Evolutionary conservation across 2,329 filamentous ascomycete genomes (phyloP).

Genomic region (Aureobasidium subglaciale): DNA sequence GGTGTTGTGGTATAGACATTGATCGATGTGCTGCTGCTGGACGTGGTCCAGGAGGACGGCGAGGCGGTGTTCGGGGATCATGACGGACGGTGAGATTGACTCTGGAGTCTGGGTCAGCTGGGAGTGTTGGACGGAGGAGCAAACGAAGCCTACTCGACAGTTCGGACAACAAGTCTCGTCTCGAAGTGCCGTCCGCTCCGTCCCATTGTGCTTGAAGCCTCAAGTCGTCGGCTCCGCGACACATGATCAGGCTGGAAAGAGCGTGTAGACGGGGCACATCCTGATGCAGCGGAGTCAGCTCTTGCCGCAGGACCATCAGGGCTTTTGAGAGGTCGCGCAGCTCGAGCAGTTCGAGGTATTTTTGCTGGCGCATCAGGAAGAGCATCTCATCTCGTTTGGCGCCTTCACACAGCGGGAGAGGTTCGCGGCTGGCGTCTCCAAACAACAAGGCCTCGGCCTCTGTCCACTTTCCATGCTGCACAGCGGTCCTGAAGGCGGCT

Average conservation of each 20-base stretch:
- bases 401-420: constrained; percentile 66
- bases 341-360: constrained; percentile 87
- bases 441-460: constrained; percentile 78
- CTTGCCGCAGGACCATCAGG: constrained; percentile 73
- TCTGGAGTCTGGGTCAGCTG: constrained; percentile 39
- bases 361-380: constrained; percentile 86
- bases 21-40: constrained; percentile 73
- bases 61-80: constrained; percentile 89
- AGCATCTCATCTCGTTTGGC: constrained; percentile 74
- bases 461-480: constrained; percentile 73
- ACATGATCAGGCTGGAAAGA: constrained; percentile 88
- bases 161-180: constrained; percentile 67
- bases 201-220: constrained; percentile 76
- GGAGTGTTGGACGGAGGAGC: not conserved
- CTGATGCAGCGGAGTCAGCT: constrained; percentile 78
- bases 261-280: constrained; percentile 72
- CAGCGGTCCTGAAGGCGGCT: constrained; percentile 73
- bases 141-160: constrained; percentile 61
- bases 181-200: constrained; percentile 67
- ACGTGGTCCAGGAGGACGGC: constrained; percentile 74
- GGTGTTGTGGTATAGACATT: constrained; percentile 84
- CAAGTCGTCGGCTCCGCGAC: constrained; percentile 67
- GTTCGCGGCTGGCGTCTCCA: constrained; percentile 36
- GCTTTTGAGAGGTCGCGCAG: constrained; percentile 64
- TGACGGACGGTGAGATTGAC: constrained; percentile 90